Conservation (phyloP, 1,139 yeast genomes). For the Yamadazyma dushanensis region DNA sequence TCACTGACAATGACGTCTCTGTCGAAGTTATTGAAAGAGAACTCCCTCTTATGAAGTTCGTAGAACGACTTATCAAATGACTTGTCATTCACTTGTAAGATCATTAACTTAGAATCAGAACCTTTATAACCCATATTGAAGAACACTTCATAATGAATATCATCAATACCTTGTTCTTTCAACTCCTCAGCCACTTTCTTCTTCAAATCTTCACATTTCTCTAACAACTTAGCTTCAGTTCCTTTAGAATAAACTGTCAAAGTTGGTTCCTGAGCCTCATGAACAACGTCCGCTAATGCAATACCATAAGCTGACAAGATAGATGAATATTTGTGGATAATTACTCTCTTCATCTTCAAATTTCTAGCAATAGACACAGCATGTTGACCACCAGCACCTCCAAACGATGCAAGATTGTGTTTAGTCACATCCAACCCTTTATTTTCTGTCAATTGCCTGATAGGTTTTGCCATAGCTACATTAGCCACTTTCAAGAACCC, state of each 20-base stretch:
- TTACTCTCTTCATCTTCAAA: constrained; percentile 21
- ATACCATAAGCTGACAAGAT: constrained; percentile 25
- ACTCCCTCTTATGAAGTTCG: constrained; percentile 59
- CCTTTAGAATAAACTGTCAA: constrained; percentile 12
- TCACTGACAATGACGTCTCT: constrained; percentile 34
- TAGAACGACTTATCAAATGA: constrained; percentile 40
- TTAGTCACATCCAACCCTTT: constrained; percentile 23
- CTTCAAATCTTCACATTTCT: constrained; percentile 15
- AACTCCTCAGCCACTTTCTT: constrained; percentile 13
- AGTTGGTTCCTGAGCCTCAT: constrained; percentile 21
- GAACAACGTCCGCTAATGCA: constrained; percentile 21
- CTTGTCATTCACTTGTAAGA: constrained; percentile 19
- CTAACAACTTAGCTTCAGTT: constrained; percentile 13
- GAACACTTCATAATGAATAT: constrained; percentile 15
- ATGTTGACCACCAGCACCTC: constrained; percentile 28
- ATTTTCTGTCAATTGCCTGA: constrained; percentile 22
- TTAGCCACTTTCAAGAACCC: constrained; percentile 24
- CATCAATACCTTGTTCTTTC: constrained; percentile 21
- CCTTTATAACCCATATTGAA: constrained; percentile 25
- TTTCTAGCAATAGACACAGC: constrained; percentile 20
- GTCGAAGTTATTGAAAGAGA: constrained; percentile 62
- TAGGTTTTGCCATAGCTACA: constrained; percentile 23
- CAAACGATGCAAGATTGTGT: constrained; percentile 23
- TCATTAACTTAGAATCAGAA: constrained; percentile 21
- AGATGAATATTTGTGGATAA: constrained; percentile 23